A percentile compares a stretch with the other conserved stretches of the same genome.
These are phyloP conservation scores for Mrakia blollopis DNA, from an alignment of 768 basidiomycete species.

Conservation along the genomic window DNA sequence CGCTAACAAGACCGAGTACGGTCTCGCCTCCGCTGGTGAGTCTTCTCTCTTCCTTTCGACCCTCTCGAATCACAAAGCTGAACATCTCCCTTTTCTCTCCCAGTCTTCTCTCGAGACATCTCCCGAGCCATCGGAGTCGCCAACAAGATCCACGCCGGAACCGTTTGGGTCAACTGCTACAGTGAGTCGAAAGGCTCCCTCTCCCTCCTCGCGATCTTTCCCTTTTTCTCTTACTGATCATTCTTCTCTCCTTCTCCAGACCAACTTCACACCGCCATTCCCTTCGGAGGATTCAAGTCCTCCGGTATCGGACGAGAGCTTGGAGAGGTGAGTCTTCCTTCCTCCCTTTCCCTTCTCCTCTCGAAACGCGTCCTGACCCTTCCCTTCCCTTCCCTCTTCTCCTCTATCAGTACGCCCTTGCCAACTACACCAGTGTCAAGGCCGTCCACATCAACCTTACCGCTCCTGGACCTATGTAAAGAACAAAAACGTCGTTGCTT, in stretches of 20 bases:
- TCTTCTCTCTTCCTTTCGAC: neutral
- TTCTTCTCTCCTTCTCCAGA: neutral
- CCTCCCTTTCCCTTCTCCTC: neutral
- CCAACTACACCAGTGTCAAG: slow-evolving; percentile 34
- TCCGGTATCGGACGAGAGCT: slow-evolving; percentile 54
- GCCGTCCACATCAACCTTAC: slow-evolving; percentile 33
- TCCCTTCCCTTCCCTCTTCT: too few relatives aligned
- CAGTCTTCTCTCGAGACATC: slow-evolving; percentile 43
- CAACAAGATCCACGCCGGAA: slow-evolving; percentile 72
- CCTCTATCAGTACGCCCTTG: slow-evolving; percentile 34
- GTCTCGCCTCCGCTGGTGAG: slow-evolving; percentile 66
- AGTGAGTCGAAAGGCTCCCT: slow-evolving; percentile 3
- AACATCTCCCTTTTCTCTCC: neutral
- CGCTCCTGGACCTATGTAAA: slow-evolving; percentile 15
- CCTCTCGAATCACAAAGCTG: neutral
- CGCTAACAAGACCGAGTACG: slow-evolving; percentile 84
- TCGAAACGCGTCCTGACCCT: neutral
- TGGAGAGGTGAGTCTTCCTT: neutral
- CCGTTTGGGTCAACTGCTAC: slow-evolving; percentile 57
- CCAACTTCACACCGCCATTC: slow-evolving; percentile 69
- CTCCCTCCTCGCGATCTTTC: too few relatives aligned
- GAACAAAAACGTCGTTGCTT: neutral
- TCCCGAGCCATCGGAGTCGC: slow-evolving; percentile 67
- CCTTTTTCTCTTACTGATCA: too few relatives aligned
- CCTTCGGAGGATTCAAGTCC: slow-evolving; percentile 83